Percentiles rank a stretch among this genome's conserved stretches.
Evolutionary conservation across 139 green algal species (phyloP).

Genomic region (Picochlorum sp.): DNA sequence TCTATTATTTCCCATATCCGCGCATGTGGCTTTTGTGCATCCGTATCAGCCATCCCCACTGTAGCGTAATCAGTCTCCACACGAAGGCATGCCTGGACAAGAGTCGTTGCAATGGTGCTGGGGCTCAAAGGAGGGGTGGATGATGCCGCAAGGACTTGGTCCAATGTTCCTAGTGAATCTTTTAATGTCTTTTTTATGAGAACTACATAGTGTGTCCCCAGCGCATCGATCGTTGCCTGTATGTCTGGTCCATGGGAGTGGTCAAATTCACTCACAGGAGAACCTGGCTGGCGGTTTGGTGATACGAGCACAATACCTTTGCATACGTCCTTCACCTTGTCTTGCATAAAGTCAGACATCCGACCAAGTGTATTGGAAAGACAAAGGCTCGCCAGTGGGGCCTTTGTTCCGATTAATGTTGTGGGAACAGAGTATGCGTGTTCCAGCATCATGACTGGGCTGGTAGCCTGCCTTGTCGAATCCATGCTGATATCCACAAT

Average conservation of each 20-base stretch:
- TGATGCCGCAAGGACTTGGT: not conserved
- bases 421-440: not conserved
- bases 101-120: not conserved
- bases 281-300: not conserved
- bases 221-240: no score
- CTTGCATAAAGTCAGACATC: not conserved
- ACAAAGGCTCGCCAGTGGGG: not conserved
- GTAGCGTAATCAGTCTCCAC: not conserved
- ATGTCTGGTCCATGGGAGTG: no score
- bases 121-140: not conserved
- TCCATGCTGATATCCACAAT: no score
- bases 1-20: not conserved
- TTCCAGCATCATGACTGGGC: not conserved
- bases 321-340: not conserved
- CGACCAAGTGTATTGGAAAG: not conserved
- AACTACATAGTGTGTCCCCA: no score
- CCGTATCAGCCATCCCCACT: not conserved
- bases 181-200: no score
- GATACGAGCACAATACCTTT: not conserved
- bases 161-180: no score
- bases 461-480: no score
- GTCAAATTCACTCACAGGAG: no score
- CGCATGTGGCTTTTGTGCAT: not conserved
- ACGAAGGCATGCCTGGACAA: not conserved
- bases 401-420: not conserved